These are phyloP conservation scores for Fistulifera pelliculosa DNA, from an alignment of 108 stramenopile genomes.

Conservation along the genomic window DNA sequence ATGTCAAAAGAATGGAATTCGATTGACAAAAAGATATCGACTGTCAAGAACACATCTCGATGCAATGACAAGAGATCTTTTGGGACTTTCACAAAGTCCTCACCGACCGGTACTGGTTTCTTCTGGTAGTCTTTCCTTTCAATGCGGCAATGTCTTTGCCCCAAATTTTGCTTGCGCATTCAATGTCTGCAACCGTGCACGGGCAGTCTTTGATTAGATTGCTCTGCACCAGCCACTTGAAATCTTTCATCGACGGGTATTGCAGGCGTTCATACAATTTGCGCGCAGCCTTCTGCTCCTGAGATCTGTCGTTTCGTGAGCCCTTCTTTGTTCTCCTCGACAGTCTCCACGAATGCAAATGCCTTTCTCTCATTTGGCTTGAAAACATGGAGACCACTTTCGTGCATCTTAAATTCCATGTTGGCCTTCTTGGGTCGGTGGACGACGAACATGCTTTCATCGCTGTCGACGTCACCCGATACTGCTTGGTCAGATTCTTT, in stretches of 20 bases:
- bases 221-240: conserved; percentile 12
- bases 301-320: too few relatives aligned
- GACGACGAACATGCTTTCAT: conserved; percentile 6
- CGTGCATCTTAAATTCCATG: neutral
- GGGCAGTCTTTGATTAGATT: conserved; percentile 34
- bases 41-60: conserved; percentile 18
- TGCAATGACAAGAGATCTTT: conserved; percentile 6
- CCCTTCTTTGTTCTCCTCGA: too few relatives aligned
- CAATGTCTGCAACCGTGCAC: conserved; percentile 18
- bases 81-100: conserved; percentile 10
- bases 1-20: conserved; percentile 28
- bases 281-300: too few relatives aligned
- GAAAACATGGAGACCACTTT: neutral
- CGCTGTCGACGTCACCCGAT: conserved; percentile 12
- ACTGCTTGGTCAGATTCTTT: conserved; percentile 2
- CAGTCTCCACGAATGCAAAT: too few relatives aligned
- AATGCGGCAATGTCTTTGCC: conserved; percentile 15
- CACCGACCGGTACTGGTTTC: neutral
- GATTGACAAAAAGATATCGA: conserved; percentile 19
- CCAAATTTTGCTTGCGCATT: conserved; percentile 19
- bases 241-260: conserved; percentile 1
- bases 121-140: conserved; percentile 28
- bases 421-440: neutral
- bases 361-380: neutral
- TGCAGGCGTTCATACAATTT: too few relatives aligned